Evolutionary conservation across 2,329 filamentous ascomycete genomes (phyloP).

Genomic region (Fusarium duplospermum): DNA sequence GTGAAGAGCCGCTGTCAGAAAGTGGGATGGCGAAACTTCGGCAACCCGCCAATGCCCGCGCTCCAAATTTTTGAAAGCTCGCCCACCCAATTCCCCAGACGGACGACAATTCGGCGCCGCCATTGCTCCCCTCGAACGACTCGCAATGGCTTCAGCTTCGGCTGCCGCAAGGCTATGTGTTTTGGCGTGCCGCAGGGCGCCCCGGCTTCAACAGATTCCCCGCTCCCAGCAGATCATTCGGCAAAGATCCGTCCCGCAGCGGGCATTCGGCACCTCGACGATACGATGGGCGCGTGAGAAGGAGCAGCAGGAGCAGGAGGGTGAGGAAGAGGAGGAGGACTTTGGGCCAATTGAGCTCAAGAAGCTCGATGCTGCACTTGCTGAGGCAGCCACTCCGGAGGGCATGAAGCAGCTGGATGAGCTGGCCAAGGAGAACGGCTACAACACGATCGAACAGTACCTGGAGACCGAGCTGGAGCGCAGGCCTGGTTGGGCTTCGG

Average conservation of each 20-base stretch:
- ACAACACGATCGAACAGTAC: conserved; percentile 49
- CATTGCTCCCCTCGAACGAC: conserved; percentile 38
- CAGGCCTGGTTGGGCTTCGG: conserved; percentile 46
- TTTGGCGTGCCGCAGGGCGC: conserved; percentile 48
- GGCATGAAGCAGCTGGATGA: conserved; percentile 50
- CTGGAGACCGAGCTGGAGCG: conserved; percentile 44
- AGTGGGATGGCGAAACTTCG: conserved; percentile 44
- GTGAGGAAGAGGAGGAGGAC: conserved; percentile 40
- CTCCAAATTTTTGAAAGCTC: conserved; percentile 49
- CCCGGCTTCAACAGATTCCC: conserved; percentile 38
- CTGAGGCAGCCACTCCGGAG: conserved; percentile 47
- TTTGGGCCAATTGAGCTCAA: conserved; percentile 46
- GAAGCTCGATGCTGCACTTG: conserved; percentile 46
- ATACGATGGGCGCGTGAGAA: conserved; percentile 44
- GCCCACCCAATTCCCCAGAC: conserved; percentile 30
- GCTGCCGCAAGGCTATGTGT: conserved; percentile 52
- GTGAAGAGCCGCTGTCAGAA: background rate
- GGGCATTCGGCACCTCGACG: conserved; percentile 49
- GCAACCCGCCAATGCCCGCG: conserved; percentile 12
- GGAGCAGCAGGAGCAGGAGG: conserved; percentile 29
- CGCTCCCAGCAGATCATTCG: conserved; percentile 41
- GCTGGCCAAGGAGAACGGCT: conserved; percentile 51
- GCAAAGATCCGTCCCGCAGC: conserved; percentile 33
- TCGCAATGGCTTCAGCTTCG: conserved; percentile 54
- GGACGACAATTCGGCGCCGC: conserved; percentile 38